Base-by-base conservation (phyloP, 257 asterid species). In the Fraxinus americana region DNA sequence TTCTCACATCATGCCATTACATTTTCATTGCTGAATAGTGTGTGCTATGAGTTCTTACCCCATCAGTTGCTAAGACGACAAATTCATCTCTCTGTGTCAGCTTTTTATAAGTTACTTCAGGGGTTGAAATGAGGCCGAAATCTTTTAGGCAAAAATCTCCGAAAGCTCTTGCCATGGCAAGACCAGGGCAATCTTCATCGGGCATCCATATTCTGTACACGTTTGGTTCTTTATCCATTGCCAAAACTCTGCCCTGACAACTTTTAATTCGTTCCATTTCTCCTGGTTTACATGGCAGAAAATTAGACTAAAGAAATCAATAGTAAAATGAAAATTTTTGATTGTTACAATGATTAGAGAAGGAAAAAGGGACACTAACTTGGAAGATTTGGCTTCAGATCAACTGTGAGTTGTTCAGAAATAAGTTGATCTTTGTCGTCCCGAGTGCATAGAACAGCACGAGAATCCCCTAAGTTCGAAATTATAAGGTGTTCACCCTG, bases 131-230 rank as follows among this genome's bases (percentile, higher is more conserved):
- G 57, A 94, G 88, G 45, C 98, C 98, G 45, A 43, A 92, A 72
- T 94, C 97, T 74, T 94, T 92, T 59, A 94, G 82, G 82, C 97
- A 92, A 76, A 94, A 94, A 76, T 94, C 98, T 57, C 98, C 98
- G 67, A 94, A 94, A 39, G 97, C 96, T 66, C 97, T 83, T 1
- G 98, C 91, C 98, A 94, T 94, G 79, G 97, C 98, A 61, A 94
- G 89, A 25, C 98, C 98, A 1, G 98, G 98, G 80, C 94, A 90
- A 75, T 92, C 97, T 83, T 91, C 90, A 63, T 92, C 84, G 13
- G 98, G 98, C 97, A 94, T 91, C 98, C 98, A 94, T 30, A 94
- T 82, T 74, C 97, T 79, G 75, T 82, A 92, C 52, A 94, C 91
- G 43, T 78, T 89, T 32, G 97, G 97, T 83, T 94, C 98, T 85